These are phyloP conservation scores for Solanum piurae DNA, from an alignment of 257 asterid genomes.

Conservation along the genomic window DNA sequence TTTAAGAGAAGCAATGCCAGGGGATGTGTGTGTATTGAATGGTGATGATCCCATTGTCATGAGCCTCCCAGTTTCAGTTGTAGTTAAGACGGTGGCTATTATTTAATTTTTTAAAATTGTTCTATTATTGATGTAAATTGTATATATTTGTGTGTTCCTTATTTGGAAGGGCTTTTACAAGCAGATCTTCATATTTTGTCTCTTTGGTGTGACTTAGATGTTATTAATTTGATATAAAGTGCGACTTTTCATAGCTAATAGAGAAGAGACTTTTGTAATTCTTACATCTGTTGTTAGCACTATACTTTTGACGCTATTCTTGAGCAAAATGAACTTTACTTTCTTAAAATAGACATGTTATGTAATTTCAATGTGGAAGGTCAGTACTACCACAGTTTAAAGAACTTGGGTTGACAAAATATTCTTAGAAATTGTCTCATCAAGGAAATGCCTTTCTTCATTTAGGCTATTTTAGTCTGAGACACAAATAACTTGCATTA, in stretches of 20 bases:
- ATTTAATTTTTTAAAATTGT: neutral
- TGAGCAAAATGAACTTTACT: neutral
- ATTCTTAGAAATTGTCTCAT: neutral
- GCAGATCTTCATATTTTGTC: neutral
- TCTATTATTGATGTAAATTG: neutral
- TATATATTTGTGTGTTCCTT: neutral
- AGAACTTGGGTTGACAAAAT: neutral
- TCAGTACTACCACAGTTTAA: neutral
- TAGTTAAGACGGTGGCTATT: too few relatives aligned
- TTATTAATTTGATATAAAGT: neutral
- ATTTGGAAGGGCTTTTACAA: neutral
- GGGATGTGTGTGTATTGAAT: too few relatives aligned
- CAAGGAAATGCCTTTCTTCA: neutral
- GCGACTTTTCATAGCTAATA: neutral
- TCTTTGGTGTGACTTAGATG: neutral
- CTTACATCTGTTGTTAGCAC: neutral
- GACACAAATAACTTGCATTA: neutral
- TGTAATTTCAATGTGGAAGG: neutral
- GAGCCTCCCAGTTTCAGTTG: too few relatives aligned
- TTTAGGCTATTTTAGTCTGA: neutral
- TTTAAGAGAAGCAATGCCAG: too few relatives aligned
- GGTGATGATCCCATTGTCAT: neutral
- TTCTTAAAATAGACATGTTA: neutral
- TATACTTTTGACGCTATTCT: neutral
- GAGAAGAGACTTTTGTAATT: neutral